These are phyloP conservation scores for Huntiella abstrusa DNA, from an alignment of 2,329 filamentous ascomycete species.

Conservation along the genomic window DNA sequence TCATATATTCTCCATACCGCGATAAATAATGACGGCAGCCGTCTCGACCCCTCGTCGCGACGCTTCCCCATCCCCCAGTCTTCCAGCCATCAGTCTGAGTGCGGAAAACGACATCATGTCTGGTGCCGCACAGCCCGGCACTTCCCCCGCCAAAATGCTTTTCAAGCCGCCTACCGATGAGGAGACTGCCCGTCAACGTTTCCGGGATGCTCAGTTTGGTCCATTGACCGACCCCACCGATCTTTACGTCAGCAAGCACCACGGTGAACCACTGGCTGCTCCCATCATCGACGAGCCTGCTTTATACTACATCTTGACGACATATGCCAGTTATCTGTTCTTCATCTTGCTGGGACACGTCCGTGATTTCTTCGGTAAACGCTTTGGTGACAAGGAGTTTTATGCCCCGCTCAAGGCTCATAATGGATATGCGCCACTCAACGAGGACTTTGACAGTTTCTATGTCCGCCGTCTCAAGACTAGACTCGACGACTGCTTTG, in stretches of 20 bases:
- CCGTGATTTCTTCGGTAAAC: constrained; percentile 93
- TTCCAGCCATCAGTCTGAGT: constrained; percentile 10
- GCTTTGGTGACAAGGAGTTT: constrained; percentile 63
- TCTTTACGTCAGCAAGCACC: constrained; percentile 74
- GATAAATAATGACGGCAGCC: not conserved
- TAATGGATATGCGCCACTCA: constrained; percentile 86
- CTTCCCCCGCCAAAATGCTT: constrained; percentile 45
- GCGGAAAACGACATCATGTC: constrained; percentile 1
- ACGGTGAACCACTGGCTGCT: constrained; percentile 58
- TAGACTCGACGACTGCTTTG: constrained; percentile 92
- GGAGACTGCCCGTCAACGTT: constrained; percentile 57
- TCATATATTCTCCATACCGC: no score
- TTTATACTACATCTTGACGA: constrained; percentile 92
- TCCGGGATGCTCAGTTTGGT: constrained; percentile 77
- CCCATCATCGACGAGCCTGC: constrained; percentile 89
- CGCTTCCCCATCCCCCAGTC: constrained; percentile 7
- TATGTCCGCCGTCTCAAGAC: constrained; percentile 85
- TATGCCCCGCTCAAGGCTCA: constrained; percentile 68
- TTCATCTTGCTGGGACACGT: constrained; percentile 91
- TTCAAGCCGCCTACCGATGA: constrained; percentile 78
- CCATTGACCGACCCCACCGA: constrained; percentile 65
- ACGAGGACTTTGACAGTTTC: constrained; percentile 98
- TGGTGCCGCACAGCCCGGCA: not conserved
- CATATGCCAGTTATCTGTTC: constrained; percentile 94
- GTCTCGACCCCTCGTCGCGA: constrained; percentile 4